Evolutionary conservation across 352 stramenopile genomes (phyloP), one percentile per base, ranked within the genome.

Genomic region (Proteromonas lacertae): DNA sequence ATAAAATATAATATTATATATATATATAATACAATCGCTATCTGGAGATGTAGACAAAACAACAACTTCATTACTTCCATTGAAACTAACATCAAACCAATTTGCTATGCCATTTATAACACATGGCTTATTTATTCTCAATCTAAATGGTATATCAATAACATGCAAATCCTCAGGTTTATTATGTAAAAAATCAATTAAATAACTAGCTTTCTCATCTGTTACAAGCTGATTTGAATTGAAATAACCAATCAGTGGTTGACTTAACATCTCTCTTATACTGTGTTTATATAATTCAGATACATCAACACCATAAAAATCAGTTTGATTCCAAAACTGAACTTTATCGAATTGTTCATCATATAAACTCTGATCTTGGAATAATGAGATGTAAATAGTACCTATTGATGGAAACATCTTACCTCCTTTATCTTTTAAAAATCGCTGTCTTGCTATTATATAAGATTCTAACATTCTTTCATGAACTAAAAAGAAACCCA

Each of bases 1-100:
- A 22, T 10, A 5, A 5, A 5, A 23, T 24, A 22, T 10, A 31
- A 10, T 10, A 26, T 10, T 10, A 5, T 35, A 24, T 14, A 29
- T 32, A 56, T 56, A 69, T 34, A 69, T 58, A 28, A 58, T 70
- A 10, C 45, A 40, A 3, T 55, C 46, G 9, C 39, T 29, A 16
- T 46, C 38, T 4, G 70, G 69, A 20, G 64, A 60, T 8, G 68
- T 82, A 36, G 62, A 80, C 14, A 84, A 54, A 30, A 75, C 54
- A 1, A 81, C 57, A 4, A 55, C 52, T 6, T 64, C 48, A 19
- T 60, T 57, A 12, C 59, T 71, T 2, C 76, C 76, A 21, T 70
- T 47, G 38, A 93, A 93, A 29, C 72, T 59, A 19, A 90, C 64
- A 1, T 81, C 81, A 51, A 93, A 93, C 77, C 78, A 93, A 48